phyloP scores from a whole-genome alignment of 768 basidiomycete genomes.

The Naganishia vaughanmartiniae region DNA sequence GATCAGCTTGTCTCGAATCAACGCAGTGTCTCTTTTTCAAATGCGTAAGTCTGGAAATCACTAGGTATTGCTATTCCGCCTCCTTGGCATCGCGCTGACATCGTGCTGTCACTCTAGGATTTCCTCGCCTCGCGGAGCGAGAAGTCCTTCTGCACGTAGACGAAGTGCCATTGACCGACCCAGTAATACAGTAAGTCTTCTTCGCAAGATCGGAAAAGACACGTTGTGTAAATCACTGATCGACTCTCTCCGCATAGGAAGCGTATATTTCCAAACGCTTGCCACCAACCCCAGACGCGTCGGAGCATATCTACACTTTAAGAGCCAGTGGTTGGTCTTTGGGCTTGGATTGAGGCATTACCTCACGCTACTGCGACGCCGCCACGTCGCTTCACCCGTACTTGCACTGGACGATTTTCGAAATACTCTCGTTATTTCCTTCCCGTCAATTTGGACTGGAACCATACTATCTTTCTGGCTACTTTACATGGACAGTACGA shows the following conservation, averaged over 20 bases:
- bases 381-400: not conserved
- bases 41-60: not conserved
- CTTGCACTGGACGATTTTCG: not conserved
- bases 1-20: no score
- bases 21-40: not conserved
- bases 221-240: not conserved
- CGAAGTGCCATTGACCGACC: not conserved
- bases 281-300: not conserved
- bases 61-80: not conserved
- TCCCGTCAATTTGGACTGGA: not conserved
- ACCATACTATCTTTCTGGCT: no score
- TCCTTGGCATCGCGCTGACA: not conserved
- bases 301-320: not conserved
- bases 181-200: not conserved
- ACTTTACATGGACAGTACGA: no score
- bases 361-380: not conserved
- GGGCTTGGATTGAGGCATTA: not conserved
- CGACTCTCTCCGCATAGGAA: not conserved
- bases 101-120: not conserved
- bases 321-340: not conserved
- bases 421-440: not conserved
- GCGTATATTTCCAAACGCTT: conserved; percentile 11
- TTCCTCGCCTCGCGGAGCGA: not conserved
- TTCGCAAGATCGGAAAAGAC: not conserved
- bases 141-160: not conserved